Evolutionary conservation across 1,284 basidiomycete genomes (phyloP).

Genomic region (Lentinus polychrous): DNA sequence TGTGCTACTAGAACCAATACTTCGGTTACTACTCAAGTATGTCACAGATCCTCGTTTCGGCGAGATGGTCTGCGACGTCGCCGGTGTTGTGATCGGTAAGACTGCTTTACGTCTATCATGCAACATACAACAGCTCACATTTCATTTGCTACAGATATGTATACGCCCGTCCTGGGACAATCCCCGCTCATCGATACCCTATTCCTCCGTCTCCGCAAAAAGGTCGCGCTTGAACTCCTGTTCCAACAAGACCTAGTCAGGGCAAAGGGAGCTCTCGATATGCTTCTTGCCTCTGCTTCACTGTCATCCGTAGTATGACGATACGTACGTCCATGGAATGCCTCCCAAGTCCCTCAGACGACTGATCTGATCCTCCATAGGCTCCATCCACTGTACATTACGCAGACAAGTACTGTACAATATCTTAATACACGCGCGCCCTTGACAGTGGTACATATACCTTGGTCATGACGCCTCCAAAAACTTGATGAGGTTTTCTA

Average conservation of each 20-base stretch:
- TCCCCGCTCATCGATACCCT: constrained; percentile 89
- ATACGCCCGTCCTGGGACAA: constrained; percentile 85
- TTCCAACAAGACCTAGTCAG: constrained; percentile 87
- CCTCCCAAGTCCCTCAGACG: background rate
- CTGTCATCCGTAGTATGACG: constrained; percentile 24
- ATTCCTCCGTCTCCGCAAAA: constrained; percentile 78
- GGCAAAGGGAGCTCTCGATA: constrained; percentile 85
- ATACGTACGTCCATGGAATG: too few relatives aligned
- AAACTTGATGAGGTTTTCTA: constrained; percentile 62
- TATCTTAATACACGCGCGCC: background rate
- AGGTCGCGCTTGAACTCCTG: constrained; percentile 80
- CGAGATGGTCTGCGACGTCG: constrained; percentile 80
- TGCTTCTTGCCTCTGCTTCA: constrained; percentile 74
- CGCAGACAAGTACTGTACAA: constrained; percentile 10
- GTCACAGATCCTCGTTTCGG: constrained; percentile 90
- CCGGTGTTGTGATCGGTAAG: constrained; percentile 79
- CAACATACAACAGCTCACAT: constrained; percentile 6
- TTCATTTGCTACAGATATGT: constrained; percentile 64
- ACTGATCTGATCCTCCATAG: background rate
- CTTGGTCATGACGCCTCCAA: constrained; percentile 32
- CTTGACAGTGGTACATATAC: too few relatives aligned
- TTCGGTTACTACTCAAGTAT: constrained; percentile 81
- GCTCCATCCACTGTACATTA: constrained; percentile 1
- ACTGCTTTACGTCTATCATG: constrained; percentile 22
- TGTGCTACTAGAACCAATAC: constrained; percentile 86